A percentile compares a stretch with the other conserved stretches of the same genome.
These are phyloP conservation scores for Hyphopichia wangnamkhiaoensis DNA, from an alignment of 1,139 yeast species.

Conservation along the genomic window DNA sequence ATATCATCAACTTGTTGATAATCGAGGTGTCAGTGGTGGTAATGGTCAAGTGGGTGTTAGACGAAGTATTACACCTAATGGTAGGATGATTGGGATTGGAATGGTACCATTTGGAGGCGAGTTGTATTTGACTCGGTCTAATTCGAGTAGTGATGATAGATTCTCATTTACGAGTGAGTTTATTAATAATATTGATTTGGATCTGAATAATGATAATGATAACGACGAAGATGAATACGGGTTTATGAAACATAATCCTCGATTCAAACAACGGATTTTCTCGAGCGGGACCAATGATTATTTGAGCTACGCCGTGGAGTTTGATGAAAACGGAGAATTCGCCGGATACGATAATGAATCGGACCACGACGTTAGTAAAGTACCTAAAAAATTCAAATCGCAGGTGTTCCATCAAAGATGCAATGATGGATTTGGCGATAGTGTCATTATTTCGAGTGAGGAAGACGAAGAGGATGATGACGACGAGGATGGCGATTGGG, in stretches of 20 bases:
- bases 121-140: slow-evolving; percentile 3
- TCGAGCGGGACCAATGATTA: slow-evolving; percentile 31
- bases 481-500: slow-evolving; percentile 14
- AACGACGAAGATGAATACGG: slow-evolving; percentile 38
- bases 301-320: slow-evolving; percentile 15
- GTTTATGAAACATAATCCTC: slow-evolving; percentile 32
- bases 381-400: slow-evolving; percentile 37
- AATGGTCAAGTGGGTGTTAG: background rate
- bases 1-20: slow-evolving; percentile 16
- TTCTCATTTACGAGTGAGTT: slow-evolving; percentile 16
- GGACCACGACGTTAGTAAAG: slow-evolving; percentile 8
- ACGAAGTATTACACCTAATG: background rate
- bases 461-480: slow-evolving; percentile 8
- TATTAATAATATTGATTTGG: slow-evolving; percentile 11
- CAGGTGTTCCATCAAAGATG: slow-evolving; percentile 31
- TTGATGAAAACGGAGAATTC: slow-evolving; percentile 16
- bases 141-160: slow-evolving; percentile 7
- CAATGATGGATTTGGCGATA: slow-evolving; percentile 7
- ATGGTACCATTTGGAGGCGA: slow-evolving; percentile 2
- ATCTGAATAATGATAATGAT: slow-evolving; percentile 7
- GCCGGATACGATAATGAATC: slow-evolving; percentile 12
- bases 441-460: background rate
- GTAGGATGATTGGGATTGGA: slow-evolving; percentile 4
- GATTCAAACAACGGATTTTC: slow-evolving; percentile 30
- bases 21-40: background rate